phyloP scores from a whole-genome alignment of 495 filamentous ascomycete species.

The Amniculicola lignicola region DNA sequence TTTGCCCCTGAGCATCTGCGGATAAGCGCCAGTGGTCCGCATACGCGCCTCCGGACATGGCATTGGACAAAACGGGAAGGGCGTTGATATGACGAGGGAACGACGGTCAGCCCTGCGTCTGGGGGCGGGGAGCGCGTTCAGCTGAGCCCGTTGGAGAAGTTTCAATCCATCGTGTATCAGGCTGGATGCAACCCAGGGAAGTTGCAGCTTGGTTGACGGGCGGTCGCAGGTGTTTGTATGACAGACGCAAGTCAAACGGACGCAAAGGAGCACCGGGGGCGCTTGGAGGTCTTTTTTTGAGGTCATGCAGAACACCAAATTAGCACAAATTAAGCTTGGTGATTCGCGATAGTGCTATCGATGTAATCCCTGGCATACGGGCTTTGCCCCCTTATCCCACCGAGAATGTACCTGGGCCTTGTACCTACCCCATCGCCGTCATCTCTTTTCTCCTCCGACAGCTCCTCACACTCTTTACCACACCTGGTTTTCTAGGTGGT shows the following conservation, averaged over 20 bases:
- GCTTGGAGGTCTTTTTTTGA: constrained; percentile 8
- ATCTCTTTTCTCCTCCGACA: constrained; percentile 20
- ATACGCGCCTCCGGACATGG: constrained; percentile 26
- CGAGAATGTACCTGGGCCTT: constrained; percentile 17
- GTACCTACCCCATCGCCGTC: constrained; percentile 14
- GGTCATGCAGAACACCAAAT: constrained; percentile 30
- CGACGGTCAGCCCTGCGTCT: constrained; percentile 31
- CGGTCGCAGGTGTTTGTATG: constrained; percentile 16
- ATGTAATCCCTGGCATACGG: constrained; percentile 17
- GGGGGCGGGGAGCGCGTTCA: constrained; percentile 8
- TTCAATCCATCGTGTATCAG: constrained; percentile 15
- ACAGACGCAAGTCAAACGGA: constrained; percentile 11
- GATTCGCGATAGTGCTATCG: constrained; percentile 21
- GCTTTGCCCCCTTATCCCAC: constrained; percentile 28
- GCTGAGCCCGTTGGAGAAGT: constrained; percentile 2
- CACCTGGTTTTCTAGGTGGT: neutral
- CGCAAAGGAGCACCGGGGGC: constrained; percentile 16
- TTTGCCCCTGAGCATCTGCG: constrained; percentile 27
- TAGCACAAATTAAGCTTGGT: constrained; percentile 28
- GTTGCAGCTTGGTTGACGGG: too few relatives aligned
- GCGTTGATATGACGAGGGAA: constrained; percentile 15
- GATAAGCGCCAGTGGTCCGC: constrained; percentile 21
- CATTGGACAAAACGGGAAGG: constrained; percentile 29
- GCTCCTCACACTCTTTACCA: constrained; percentile 19
- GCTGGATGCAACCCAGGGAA: neutral